These are phyloP conservation scores for Alternaria infectoria DNA, from an alignment of 2,329 filamentous ascomycete genomes.

Conservation along the genomic window DNA sequence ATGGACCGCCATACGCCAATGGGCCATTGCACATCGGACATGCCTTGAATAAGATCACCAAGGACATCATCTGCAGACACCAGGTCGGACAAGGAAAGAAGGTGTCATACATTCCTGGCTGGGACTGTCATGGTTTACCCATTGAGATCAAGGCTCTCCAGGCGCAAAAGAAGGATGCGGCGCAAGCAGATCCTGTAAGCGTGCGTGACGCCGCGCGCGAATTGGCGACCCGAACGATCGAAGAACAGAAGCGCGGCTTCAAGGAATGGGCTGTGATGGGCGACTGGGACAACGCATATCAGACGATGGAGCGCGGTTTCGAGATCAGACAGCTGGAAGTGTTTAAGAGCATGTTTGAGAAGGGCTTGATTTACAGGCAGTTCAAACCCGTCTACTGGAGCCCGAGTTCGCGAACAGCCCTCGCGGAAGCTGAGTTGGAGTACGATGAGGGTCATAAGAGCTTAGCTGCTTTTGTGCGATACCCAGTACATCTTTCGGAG, in stretches of 20 bases:
- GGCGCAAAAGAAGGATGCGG: constrained; percentile 50
- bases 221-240: constrained; percentile 71
- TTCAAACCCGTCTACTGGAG: constrained; percentile 90
- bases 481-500: constrained; percentile 65
- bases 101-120: constrained; percentile 86
- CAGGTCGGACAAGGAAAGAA: constrained; percentile 78
- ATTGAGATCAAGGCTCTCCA: constrained; percentile 96
- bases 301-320: constrained; percentile 78
- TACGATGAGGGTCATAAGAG: constrained; percentile 79
- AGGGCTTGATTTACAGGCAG: constrained; percentile 73
- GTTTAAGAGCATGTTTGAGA: constrained; percentile 76
- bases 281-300: constrained; percentile 79
- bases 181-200: constrained; percentile 55
- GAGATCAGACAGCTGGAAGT: constrained; percentile 77
- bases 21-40: constrained; percentile 90
- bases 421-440: constrained; percentile 85
- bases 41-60: constrained; percentile 94
- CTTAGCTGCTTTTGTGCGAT: constrained; percentile 77
- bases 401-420: constrained; percentile 75
- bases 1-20: constrained; percentile 97
- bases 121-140: constrained; percentile 97
- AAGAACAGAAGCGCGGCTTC: constrained; percentile 76
- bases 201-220: constrained; percentile 69
- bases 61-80: constrained; percentile 87
- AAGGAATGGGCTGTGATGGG: constrained; percentile 77